Evolutionary conservation across 768 basidiomycete species (phyloP), one percentile per base, ranked within the genome.

Genomic region (Serendipita sp.): DNA sequence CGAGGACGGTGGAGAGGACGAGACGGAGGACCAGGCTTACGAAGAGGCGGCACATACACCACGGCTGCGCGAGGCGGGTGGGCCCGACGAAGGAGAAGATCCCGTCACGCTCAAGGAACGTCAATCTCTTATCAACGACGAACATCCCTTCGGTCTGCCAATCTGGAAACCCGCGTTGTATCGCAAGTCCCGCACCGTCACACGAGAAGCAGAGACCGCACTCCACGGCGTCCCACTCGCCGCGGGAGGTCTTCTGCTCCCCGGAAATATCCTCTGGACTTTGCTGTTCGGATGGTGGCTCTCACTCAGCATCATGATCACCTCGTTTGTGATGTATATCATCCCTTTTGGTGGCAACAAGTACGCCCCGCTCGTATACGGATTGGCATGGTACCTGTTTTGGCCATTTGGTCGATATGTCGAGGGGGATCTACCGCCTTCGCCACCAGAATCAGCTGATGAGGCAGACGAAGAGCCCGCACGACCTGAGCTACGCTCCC

Each of bases 331-430:
- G 17, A 77, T 99, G 30, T 84, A 79, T 69, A 61, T 86, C 44
- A 75, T 91, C 3, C 89, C 94, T 0, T 79, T 80, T 50, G 95
- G 96, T 13, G 92, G 92, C 44, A 78, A 78, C 66, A 84, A 82
- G 56, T 98, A 95, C 71, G 82, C 90, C 2, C 81, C 80, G n/a
- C 78, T 98, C 31, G 76, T 97, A 3, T 91, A 83, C 69, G 96
- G 96, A 14, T 75, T 99, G 26, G 93, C 92, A 3, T 96, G 93
- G 89, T 99, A 99, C 71, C 80, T 97, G 61, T 82, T 82, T 22
- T 98, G 96, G 96, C 96, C 96, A 1, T 99, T 99, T 70, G 94
- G 96, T 20, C 97, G 97, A 73, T 99, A 98, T 71, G 90, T 99
- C 53, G 93, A 97, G 72, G 90, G 92, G 11, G 84, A 85, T 64